Conservation (phyloP, 257 asterid species). For the Eucommia ulmoides region DNA sequence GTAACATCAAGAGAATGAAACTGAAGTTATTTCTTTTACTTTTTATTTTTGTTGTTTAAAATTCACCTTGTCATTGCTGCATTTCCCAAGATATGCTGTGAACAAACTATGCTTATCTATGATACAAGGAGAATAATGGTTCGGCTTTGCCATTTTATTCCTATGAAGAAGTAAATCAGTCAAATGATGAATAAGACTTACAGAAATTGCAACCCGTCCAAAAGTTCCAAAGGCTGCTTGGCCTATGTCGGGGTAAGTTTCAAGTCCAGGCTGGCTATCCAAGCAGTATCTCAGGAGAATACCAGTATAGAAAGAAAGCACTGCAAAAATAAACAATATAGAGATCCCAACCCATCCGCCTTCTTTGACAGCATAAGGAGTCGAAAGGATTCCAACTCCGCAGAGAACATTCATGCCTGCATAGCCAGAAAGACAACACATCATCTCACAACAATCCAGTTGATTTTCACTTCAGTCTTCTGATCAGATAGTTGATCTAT, state of each 20-base stretch:
- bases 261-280: conserved; percentile 98
- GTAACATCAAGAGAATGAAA: no score
- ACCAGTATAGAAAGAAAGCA: conserved; percentile 37
- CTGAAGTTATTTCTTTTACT: no score
- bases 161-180: no score
- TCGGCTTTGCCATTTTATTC: no score
- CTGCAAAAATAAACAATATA: conserved; percentile 13
- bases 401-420: conserved; percentile 40
- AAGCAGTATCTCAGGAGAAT: conserved; percentile 68
- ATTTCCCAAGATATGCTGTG: no score
- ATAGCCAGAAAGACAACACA: conserved; percentile 1
- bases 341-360: conserved; percentile 21
- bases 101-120: no score
- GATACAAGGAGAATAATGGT: no score
- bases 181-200: conserved; percentile 24
- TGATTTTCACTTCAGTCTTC: no score
- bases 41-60: no score
- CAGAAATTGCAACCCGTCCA: conserved; percentile 78
- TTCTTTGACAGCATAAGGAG: conserved; percentile 22
- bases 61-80: no score
- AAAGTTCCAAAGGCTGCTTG: conserved; percentile 85
- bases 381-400: conserved; percentile 66
- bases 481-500: no score
- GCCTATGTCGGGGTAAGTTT: conserved; percentile 93
- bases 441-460: no score